A percentile compares a stretch with the other conserved stretches of the same genome.
Conservation (phyloP, 2,329 filamentous ascomycete genomes). For the Fusarium concolor region DNA sequence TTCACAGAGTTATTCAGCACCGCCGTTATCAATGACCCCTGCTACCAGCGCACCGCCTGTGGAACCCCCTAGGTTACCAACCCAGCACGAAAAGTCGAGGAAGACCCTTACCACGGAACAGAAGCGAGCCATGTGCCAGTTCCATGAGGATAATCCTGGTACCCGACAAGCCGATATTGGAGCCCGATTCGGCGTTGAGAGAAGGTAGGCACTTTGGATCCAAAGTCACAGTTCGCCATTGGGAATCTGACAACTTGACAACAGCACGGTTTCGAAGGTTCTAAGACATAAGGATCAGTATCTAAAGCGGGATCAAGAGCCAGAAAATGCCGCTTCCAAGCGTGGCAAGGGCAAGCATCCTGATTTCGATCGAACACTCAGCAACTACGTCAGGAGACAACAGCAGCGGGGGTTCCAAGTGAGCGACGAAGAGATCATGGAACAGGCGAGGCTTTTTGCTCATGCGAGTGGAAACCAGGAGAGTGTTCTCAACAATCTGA, state of each 20-base stretch:
- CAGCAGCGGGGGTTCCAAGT: slow-evolving; percentile 80
- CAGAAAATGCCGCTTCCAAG: slow-evolving; percentile 75
- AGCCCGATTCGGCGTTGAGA: slow-evolving; percentile 92
- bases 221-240: slow-evolving; percentile 25
- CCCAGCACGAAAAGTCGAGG: slow-evolving; percentile 71
- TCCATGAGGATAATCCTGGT: slow-evolving; percentile 88
- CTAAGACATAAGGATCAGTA: slow-evolving; percentile 95
- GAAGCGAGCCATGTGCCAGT: slow-evolving; percentile 91
- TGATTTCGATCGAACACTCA: slow-evolving; percentile 90
- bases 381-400: slow-evolving; percentile 87
- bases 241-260: slow-evolving; percentile 44
- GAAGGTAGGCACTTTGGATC: slow-evolving; percentile 75
- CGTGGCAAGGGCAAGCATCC: slow-evolving; percentile 85
- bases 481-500: slow-evolving; percentile 76
- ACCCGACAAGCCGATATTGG: slow-evolving; percentile 98
- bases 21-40: slow-evolving; percentile 69
- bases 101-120: slow-evolving; percentile 93
- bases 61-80: slow-evolving; percentile 45
- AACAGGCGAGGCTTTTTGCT: slow-evolving; percentile 86
- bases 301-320: slow-evolving; percentile 82
- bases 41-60: slow-evolving; percentile 62
- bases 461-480: slow-evolving; percentile 76
- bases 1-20: slow-evolving; percentile 65
- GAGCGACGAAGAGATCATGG: slow-evolving; percentile 83
- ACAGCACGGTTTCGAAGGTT: slow-evolving; percentile 98